Evolutionary conservation across 2,329 filamentous ascomycete species (phyloP), one percentile per base, ranked within the genome.

Genomic region (Aspergillus udagawae): DNA sequence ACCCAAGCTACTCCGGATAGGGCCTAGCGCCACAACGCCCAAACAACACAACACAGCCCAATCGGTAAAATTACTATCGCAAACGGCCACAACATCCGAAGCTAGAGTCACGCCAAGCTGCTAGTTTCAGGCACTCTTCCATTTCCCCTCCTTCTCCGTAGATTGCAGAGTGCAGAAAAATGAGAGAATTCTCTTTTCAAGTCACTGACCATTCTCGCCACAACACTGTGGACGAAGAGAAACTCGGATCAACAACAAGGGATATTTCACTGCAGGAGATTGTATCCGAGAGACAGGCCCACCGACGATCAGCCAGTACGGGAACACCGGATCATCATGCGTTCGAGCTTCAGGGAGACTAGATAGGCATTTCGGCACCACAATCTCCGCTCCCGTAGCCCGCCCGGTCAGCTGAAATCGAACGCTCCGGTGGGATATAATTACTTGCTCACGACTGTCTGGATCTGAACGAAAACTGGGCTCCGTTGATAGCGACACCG

Each of bases 401-500:
- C 32, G 1, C n/a, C 5, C 32, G 14, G 14, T 38, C 14, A 14
- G 32, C 32, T 38, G 32, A 2, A 6, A 17, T 38, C 14, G 32
- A 38, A 7, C 14, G 12, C 32, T 38, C 4, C 14, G 14, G 32
- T 38, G 5, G 32, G 7, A 35, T 17, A 38, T 7, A 17, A 14
- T 17, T 38, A 38, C 14, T 17, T 38, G 32, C 32, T 38, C 14
- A 7, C 5, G 32, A 17, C 14, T 17, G 14, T 38, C 5, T 38
- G 32, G 4, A 17, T 38, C 5, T 6, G 1, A 14, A 17, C 14
- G 32, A 17, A 17, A n/a, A 38, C 6, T 38, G 32, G 32, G 32
- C 7, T 38, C 32, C 7, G 14, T 38, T 6, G 32, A 47, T 14
- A 17, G 9, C 44, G 8, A 2, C 21, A 84, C 49, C 49, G 50